These are phyloP conservation scores for Verruconis gallopava DNA, from an alignment of 2,329 filamentous ascomycete genomes.

Conservation along the genomic window DNA sequence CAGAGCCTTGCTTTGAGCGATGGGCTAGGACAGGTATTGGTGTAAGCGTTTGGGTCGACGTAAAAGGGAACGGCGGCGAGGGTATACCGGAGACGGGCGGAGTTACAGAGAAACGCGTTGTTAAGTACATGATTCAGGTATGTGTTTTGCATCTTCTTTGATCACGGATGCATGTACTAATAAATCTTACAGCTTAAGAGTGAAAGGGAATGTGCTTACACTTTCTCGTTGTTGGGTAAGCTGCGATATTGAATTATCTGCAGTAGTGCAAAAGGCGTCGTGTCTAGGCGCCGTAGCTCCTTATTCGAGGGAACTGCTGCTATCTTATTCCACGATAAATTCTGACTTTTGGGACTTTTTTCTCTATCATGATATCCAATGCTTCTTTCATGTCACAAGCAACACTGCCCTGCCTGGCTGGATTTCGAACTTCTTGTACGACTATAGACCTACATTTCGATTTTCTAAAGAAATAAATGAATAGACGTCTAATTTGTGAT, in stretches of 20 bases:
- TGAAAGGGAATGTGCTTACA: constrained; percentile 36
- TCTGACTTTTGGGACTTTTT: too few relatives aligned
- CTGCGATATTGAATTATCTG: constrained; percentile 31
- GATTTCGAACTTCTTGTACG: too few relatives aligned
- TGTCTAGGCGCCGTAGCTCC: too few relatives aligned
- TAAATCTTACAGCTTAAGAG: constrained; percentile 24
- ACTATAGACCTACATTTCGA: too few relatives aligned
- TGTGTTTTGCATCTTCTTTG: constrained; percentile 13
- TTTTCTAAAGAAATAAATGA: too few relatives aligned
- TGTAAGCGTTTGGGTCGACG: constrained; percentile 69
- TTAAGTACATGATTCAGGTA: constrained; percentile 52
- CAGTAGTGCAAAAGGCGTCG: too few relatives aligned
- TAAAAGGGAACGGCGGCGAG: constrained; percentile 35
- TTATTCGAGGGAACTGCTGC: too few relatives aligned
- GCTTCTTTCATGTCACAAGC: too few relatives aligned
- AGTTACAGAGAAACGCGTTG: constrained; percentile 39
- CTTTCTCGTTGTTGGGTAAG: constrained; percentile 37
- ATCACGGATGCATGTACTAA: constrained; percentile 7
- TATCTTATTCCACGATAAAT: too few relatives aligned
- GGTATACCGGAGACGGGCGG: constrained; percentile 47
- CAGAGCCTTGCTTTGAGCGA: constrained; percentile 71
- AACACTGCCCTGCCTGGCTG: too few relatives aligned
- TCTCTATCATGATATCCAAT: too few relatives aligned
- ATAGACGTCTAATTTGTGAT: too few relatives aligned
- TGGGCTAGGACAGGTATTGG: constrained; percentile 79